phyloP scores from a whole-genome alignment of 164 flowering plant genomes.

The Tetracentron sinense region DNA sequence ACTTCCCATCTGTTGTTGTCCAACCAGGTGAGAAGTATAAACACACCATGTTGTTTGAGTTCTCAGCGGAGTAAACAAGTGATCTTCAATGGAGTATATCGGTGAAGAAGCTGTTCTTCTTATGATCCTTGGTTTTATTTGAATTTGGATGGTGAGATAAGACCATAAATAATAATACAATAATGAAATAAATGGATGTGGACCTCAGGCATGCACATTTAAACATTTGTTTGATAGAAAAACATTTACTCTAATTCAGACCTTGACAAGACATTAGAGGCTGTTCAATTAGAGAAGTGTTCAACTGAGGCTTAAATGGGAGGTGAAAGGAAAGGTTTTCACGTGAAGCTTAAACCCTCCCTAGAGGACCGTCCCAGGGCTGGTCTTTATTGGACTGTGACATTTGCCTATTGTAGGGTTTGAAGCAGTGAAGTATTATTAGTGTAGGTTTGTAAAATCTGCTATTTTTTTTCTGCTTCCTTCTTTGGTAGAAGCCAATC shows the following conservation, averaged over 20 bases:
- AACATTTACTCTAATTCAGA: not conserved
- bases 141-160: not conserved
- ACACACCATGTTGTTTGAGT: conserved; percentile 51
- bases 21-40: conserved; percentile 71
- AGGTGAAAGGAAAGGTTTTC: too few relatives aligned
- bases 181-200: not conserved
- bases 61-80: not conserved
- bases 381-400: too few relatives aligned
- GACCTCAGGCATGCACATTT: not conserved
- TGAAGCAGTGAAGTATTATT: too few relatives aligned
- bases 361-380: too few relatives aligned
- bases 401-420: too few relatives aligned
- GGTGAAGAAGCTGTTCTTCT: not conserved
- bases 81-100: too few relatives aligned
- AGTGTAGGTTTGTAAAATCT: too few relatives aligned
- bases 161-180: not conserved
- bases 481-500: too few relatives aligned
- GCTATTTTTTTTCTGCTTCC: too few relatives aligned
- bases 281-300: too few relatives aligned
- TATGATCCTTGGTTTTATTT: not conserved
- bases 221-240: not conserved
- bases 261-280: not conserved
- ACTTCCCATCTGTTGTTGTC: conserved; percentile 14
- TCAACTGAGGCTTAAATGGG: too few relatives aligned
- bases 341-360: too few relatives aligned